These are phyloP conservation scores for Hymenoscyphus albidus DNA, from an alignment of 2,329 filamentous ascomycete genomes.

Conservation along the genomic window DNA sequence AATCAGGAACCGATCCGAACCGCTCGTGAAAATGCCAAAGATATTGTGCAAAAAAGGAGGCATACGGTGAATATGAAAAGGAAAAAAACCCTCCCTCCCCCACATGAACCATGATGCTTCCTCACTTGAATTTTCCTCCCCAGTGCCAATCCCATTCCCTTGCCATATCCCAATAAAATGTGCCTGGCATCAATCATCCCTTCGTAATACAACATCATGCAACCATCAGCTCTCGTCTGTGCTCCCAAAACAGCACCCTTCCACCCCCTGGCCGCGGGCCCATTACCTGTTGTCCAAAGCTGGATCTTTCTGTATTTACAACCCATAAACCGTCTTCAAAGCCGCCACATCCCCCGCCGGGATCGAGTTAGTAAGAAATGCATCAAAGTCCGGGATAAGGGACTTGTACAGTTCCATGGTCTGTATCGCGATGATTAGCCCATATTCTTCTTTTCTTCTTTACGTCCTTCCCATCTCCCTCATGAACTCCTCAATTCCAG, in stretches of 20 bases:
- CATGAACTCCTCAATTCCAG: too few relatives aligned
- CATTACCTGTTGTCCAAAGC: conserved; percentile 18
- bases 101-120: background rate
- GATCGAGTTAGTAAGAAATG: conserved; percentile 40
- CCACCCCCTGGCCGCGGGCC: background rate
- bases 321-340: conserved; percentile 32
- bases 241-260: background rate
- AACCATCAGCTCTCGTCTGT: conserved; percentile 6
- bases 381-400: conserved; percentile 51
- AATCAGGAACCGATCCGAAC: background rate
- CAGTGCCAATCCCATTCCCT: background rate
- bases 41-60: too few relatives aligned
- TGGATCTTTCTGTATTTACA: conserved; percentile 32
- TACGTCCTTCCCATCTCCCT: too few relatives aligned
- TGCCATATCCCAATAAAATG: background rate
- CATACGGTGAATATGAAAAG: background rate
- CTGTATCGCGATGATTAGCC: conserved; percentile 33
- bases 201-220: conserved; percentile 15
- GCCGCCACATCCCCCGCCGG: conserved; percentile 24
- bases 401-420: conserved; percentile 51
- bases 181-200: background rate
- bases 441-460: background rate
- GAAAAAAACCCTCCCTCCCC: background rate
- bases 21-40: background rate
- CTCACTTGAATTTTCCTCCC: background rate